Conservation (phyloP, 225 moss, liverwort and hornwort species). For the Climacium dendroides region DNA sequence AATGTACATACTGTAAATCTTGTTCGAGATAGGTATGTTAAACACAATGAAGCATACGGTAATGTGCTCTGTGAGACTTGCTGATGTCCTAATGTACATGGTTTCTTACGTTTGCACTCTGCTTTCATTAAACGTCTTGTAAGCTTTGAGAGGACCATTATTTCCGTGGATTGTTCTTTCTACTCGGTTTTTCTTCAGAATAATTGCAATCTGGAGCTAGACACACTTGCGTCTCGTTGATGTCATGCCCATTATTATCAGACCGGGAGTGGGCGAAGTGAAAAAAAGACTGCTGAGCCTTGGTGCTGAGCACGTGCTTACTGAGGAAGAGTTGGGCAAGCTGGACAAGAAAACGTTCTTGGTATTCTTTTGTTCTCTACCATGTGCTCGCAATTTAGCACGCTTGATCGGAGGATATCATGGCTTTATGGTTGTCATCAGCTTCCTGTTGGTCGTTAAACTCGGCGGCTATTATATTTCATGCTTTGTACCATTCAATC, state of each 20-base stretch:
- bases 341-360: conserved; percentile 30
- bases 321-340: conserved; percentile 39
- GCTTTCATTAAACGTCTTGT: not conserved
- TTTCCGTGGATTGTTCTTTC: not conserved
- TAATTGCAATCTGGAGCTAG: not conserved
- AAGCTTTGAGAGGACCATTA: not conserved
- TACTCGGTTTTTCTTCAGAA: not conserved
- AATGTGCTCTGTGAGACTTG: not conserved
- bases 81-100: not conserved
- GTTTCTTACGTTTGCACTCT: not conserved
- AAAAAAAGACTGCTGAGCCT: conserved; percentile 29
- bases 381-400: not conserved
- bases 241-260: not conserved
- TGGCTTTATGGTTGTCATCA: not conserved
- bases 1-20: conserved; percentile 71
- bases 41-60: not conserved
- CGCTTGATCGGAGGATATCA: not conserved
- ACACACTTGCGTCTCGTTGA: not conserved
- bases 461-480: not conserved
- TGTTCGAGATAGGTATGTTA: conserved; percentile 68
- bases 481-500: not conserved
- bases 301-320: conserved; percentile 38
- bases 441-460: not conserved
- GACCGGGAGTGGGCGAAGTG: conserved; percentile 33
- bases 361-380: conserved; percentile 3